These are phyloP conservation scores for Dimocarpus longan DNA, from an alignment of 345 rosid genomes.

Conservation along the genomic window DNA sequence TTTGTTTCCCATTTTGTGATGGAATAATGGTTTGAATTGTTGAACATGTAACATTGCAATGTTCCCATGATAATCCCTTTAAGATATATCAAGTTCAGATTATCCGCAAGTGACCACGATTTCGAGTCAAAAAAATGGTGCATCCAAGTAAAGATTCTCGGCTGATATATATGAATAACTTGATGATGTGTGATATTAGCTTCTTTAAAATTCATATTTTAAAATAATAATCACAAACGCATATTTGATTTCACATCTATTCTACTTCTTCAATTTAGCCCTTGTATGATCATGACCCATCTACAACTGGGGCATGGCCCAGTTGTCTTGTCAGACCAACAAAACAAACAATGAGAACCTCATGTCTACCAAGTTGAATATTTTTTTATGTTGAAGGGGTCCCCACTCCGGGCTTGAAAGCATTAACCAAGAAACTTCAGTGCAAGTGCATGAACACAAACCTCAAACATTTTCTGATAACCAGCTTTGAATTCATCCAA, in stretches of 20 bases:
- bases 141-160: background rate
- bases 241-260: no score
- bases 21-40: background rate
- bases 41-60: background rate
- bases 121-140: background rate
- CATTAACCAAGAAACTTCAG: background rate
- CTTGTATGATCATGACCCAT: background rate
- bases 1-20: background rate
- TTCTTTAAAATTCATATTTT: no score
- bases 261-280: background rate
- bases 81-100: background rate
- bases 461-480: no score
- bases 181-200: no score
- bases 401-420: background rate
- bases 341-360: background rate
- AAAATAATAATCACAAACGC: no score
- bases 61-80: no score
- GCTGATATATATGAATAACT: background rate
- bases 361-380: background rate
- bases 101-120: no score
- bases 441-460: background rate
- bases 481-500: background rate
- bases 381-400: background rate
- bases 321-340: background rate
- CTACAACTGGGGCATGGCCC: background rate